Evolutionary conservation across 2,329 filamentous ascomycete species (phyloP).

Genomic region (Epichloe amarillans): DNA sequence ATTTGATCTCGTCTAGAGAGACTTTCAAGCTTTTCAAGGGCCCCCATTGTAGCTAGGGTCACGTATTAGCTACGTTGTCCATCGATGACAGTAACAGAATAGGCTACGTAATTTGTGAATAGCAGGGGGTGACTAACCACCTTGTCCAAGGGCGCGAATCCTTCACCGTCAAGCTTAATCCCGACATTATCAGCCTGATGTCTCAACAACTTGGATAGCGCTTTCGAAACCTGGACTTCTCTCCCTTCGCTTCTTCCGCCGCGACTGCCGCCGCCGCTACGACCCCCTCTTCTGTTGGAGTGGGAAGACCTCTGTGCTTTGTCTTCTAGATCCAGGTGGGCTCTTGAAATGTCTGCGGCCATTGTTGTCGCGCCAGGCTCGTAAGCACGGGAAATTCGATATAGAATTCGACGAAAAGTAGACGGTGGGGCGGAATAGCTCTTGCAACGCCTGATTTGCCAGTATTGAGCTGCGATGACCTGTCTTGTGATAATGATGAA

Average conservation of each 20-base stretch:
- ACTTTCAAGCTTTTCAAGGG: conserved; percentile 55
- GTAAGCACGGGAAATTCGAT: no score
- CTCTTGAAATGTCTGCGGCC: conserved; percentile 1
- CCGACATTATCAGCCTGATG: conserved; percentile 45
- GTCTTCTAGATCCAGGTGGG: conserved; percentile 13
- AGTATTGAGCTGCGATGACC: no score
- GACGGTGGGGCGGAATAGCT: no score
- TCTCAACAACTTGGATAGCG: conserved; percentile 39
- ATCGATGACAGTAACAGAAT: no score
- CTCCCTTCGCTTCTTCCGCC: conserved; percentile 22
- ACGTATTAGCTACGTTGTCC: not conserved
- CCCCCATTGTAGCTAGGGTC: conserved; percentile 36
- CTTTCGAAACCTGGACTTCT: conserved; percentile 38
- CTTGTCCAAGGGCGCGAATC: conserved; percentile 42
- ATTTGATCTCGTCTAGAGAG: conserved; percentile 60
- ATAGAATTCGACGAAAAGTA: no score
- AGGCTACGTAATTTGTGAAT: no score
- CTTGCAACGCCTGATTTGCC: no score
- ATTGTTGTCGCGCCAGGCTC: not conserved
- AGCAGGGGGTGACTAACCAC: conserved; percentile 24
- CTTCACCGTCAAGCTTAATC: conserved; percentile 43
- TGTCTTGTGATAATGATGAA: no score
- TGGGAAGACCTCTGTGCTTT: conserved; percentile 7
- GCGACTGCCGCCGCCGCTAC: conserved; percentile 13
- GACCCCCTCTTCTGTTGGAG: conserved; percentile 8